Base-by-base conservation (phyloP, 2,329 filamentous ascomycete species). In the Trichothecium sympodiale region DNA sequence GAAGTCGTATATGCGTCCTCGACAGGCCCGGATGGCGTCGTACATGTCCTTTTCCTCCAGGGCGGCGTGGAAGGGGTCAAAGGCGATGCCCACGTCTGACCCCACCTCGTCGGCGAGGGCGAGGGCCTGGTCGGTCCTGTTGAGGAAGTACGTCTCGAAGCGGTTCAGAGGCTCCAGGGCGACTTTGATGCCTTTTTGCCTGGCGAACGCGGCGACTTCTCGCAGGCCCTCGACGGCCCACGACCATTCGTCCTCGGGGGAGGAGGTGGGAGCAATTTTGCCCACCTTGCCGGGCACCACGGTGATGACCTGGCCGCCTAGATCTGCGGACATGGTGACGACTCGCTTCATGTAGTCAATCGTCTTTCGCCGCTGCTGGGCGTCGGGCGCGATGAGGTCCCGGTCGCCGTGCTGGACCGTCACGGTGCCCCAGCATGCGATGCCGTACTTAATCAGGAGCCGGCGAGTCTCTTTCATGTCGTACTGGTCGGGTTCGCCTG, bases 91-190 rank as follows among this genome's bases (percentile, higher is more conserved):
- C 2, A 39, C 37, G 3, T 25, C 39, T 5, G 37, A 39, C 0
- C 45, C 45, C 8, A 45, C 35, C 7, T 46, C 41, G 14, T 46
- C 38, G 0, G 45, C 45, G 9, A 47, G 41, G 3, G 43, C 38
- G 2, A 47, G 39, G 16, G 41, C 45, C 29, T 47, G 45, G 10
- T 41, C 40, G 2, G 39, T 30, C 2, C 45, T 35, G 14, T 47
- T 47, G 25, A 47, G 31, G 2, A 47, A 47, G n/a, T 47, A 44
- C 2, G 45, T 47, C 31, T 47, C 45, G 6, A 47, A 47, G 4
- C 45, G 37, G 5, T 47, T 47, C 5, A 47, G 29, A 3, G 45
- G 43, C 10, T 47, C 45, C 3, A 47, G 34, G 1, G 35, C 45
- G 23, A 46, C 36, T n/a, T 13, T 39, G 8, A 47, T 45, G 9